phyloP scores from a whole-genome alignment of 2,329 filamentous ascomycete genomes.

The Colletotrichum eremochloae region DNA sequence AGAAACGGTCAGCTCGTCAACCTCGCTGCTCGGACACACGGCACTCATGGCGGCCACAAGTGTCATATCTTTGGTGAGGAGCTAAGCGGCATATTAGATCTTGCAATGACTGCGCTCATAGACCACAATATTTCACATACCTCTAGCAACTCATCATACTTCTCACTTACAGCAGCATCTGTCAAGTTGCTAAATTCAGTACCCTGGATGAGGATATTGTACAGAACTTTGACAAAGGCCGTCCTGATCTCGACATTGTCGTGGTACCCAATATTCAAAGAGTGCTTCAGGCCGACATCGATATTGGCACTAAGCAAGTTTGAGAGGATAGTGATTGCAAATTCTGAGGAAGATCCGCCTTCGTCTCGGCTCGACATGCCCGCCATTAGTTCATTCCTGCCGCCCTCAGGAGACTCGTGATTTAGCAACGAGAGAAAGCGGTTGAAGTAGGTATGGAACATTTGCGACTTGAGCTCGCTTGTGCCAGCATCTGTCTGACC shows the following conservation, averaged over 20 bases:
- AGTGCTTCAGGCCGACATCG: slow-evolving; percentile 78
- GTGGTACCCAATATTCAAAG: slow-evolving; percentile 77
- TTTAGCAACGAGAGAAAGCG: slow-evolving; percentile 76
- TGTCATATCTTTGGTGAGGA: slow-evolving; percentile 73
- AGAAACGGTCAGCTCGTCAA: slow-evolving; percentile 77
- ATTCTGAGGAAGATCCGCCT: slow-evolving; percentile 67
- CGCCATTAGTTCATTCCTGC: slow-evolving; percentile 56
- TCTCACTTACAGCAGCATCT: slow-evolving; percentile 76
- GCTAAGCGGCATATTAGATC: slow-evolving; percentile 50
- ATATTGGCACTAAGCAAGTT: slow-evolving; percentile 79
- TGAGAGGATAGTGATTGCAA: slow-evolving; percentile 76
- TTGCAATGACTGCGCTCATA: slow-evolving; percentile 28
- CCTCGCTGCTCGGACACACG: slow-evolving; percentile 75
- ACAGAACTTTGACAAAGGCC: slow-evolving; percentile 77
- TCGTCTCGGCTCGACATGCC: slow-evolving; percentile 61
- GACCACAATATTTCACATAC: slow-evolving; percentile 51
- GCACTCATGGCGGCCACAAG: slow-evolving; percentile 74
- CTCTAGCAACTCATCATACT: slow-evolving; percentile 75
- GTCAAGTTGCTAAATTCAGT: slow-evolving; percentile 79
- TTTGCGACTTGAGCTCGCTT: slow-evolving; percentile 77
- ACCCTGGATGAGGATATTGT: slow-evolving; percentile 78
- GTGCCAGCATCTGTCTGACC: slow-evolving; percentile 75
- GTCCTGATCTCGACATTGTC: slow-evolving; percentile 78
- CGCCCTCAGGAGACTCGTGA: slow-evolving; percentile 63
- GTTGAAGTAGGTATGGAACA: slow-evolving; percentile 81